These are phyloP conservation scores for Cylindrotheca closterium DNA, from an alignment of 108 stramenopile species.

Conservation along the genomic window DNA sequence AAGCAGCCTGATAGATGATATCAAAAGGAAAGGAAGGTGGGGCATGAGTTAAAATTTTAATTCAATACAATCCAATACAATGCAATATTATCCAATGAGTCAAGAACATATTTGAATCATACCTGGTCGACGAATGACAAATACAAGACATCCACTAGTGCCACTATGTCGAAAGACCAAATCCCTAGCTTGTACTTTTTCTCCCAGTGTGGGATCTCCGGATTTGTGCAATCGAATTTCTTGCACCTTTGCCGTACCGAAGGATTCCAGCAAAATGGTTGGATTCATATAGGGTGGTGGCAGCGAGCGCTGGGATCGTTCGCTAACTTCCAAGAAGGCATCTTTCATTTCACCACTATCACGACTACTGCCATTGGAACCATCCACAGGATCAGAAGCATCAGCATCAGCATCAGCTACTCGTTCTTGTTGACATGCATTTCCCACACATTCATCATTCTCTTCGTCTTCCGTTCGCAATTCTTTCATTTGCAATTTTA, in stretches of 20 bases:
- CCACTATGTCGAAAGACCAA: neutral
- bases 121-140: conserved; percentile 45
- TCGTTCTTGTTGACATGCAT: too few relatives aligned
- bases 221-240: too few relatives aligned
- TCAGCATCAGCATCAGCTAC: too few relatives aligned
- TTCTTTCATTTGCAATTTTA: neutral
- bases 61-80: conserved; percentile 1
- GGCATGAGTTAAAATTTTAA: neutral
- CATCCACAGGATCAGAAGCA: too few relatives aligned
- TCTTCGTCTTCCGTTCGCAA: too few relatives aligned
- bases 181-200: neutral
- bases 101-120: neutral
- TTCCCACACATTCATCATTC: too few relatives aligned
- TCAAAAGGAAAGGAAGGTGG: too few relatives aligned
- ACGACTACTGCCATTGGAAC: neutral
- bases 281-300: too few relatives aligned
- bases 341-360: neutral
- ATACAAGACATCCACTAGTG: neutral
- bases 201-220: neutral
- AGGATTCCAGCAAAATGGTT: too few relatives aligned
- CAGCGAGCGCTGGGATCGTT: neutral
- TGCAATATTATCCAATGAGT: neutral
- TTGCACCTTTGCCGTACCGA: too few relatives aligned
- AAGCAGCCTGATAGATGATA: conserved; percentile 35
- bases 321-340: neutral